These are phyloP conservation scores for Goffeauzyma gilvescens DNA, from an alignment of 768 basidiomycete genomes.

Conservation along the genomic window DNA sequence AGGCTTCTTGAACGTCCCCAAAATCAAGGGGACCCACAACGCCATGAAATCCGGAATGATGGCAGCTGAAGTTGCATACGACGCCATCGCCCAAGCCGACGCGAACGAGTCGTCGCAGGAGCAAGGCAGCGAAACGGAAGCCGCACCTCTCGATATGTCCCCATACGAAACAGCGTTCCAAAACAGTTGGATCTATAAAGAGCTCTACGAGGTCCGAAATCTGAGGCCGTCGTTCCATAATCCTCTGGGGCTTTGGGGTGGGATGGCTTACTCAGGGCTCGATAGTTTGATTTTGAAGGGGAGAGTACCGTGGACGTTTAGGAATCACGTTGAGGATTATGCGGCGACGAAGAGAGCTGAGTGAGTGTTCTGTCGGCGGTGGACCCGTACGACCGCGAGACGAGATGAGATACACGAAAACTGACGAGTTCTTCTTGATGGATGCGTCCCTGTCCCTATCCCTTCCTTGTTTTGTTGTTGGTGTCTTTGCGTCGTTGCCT, in stretches of 20 bases:
- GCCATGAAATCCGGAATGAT: constrained; percentile 99
- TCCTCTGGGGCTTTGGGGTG: constrained; percentile 62
- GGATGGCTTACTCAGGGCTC: constrained; percentile 69
- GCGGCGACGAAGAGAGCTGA: constrained; percentile 51
- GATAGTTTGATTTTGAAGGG: constrained; percentile 73
- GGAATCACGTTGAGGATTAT: constrained; percentile 44
- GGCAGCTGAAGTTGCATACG: constrained; percentile 71
- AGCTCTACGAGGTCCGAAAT: constrained; percentile 79
- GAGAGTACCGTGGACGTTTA: constrained; percentile 79
- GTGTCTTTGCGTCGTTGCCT: not conserved
- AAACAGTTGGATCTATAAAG: constrained; percentile 64
- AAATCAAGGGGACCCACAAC: constrained; percentile 96
- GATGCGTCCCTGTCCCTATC: too few relatives aligned
- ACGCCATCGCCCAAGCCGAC: constrained; percentile 36
- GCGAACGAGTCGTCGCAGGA: constrained; percentile 5
- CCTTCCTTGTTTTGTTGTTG: not conserved
- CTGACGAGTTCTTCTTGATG: too few relatives aligned
- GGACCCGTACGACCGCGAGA: not conserved
- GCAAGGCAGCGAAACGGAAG: constrained; percentile 16
- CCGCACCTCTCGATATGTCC: constrained; percentile 43
- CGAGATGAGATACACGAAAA: too few relatives aligned
- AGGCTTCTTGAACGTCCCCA: constrained; percentile 87
- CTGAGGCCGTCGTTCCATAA: constrained; percentile 68
- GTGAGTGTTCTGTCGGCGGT: constrained; percentile 14
- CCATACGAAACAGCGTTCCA: constrained; percentile 51